phyloP scores from a whole-genome alignment of 225 moss, liverwort and hornwort genomes.

The Physcomitrium patens region DNA sequence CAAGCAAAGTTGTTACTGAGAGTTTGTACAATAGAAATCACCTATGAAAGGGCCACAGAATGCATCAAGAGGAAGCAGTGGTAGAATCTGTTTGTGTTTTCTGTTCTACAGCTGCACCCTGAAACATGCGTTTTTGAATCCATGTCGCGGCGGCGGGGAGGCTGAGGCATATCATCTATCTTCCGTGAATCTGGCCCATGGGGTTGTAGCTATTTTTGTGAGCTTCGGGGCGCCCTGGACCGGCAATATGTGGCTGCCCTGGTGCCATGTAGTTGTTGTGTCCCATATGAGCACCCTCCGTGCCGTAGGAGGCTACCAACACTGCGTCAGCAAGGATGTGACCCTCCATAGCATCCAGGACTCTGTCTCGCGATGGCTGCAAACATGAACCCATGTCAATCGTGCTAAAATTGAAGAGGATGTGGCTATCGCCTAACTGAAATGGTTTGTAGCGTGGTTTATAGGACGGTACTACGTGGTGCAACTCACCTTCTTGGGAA shows the following conservation, averaged over 20 bases:
- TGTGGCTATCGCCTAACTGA: no score
- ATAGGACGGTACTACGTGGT: no score
- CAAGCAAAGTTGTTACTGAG: no score
- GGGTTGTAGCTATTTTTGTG: neutral
- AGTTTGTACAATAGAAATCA: no score
- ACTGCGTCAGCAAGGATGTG: constrained; percentile 65
- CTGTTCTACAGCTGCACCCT: no score
- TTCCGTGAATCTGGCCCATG: constrained; percentile 50
- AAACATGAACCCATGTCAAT: neutral
- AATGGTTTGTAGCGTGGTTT: no score
- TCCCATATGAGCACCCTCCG: constrained; percentile 19
- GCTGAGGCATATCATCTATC: neutral
- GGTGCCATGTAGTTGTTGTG: constrained; percentile 17
- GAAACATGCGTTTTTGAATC: no score
- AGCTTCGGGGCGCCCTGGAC: constrained; percentile 26
- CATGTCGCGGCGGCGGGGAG: no score
- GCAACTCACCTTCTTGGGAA: constrained; percentile 69
- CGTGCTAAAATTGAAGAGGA: neutral
- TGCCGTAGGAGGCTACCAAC: constrained; percentile 43
- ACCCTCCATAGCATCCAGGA: constrained; percentile 65
- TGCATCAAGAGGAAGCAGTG: no score
- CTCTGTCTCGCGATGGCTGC: constrained; percentile 63
- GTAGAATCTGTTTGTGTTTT: no score
- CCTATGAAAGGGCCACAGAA: no score
- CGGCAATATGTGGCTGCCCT: constrained; percentile 41